These are phyloP conservation scores for Fremontodendron californicum DNA, from an alignment of 345 rosid species.

Conservation along the genomic window DNA sequence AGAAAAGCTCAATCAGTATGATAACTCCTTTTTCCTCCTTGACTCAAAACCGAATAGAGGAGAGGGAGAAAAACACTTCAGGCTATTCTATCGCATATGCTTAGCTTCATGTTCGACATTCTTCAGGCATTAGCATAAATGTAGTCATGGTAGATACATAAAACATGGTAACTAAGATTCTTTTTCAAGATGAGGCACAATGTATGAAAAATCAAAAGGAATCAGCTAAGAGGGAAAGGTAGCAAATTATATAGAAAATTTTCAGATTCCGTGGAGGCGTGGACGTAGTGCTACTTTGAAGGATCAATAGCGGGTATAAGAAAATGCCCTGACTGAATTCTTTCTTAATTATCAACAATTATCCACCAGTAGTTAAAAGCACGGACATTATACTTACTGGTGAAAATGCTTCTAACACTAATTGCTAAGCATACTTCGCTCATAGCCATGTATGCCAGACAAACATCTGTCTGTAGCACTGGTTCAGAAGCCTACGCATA, in stretches of 20 bases:
- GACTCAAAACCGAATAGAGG: background rate
- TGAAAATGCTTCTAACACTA: background rate
- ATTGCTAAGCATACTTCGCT: background rate
- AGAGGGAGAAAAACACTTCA: background rate
- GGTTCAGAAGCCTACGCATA: background rate
- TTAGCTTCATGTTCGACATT: background rate
- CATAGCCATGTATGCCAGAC: background rate
- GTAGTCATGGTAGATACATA: background rate
- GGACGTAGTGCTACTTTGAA: background rate
- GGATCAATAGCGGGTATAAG: background rate
- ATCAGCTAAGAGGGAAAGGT: background rate
- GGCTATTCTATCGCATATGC: background rate
- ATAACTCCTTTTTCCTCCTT: background rate
- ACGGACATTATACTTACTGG: background rate
- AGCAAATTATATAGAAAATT: background rate
- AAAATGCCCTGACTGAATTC: background rate
- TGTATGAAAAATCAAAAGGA: background rate
- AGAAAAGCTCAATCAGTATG: background rate
- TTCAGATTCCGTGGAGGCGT: background rate
- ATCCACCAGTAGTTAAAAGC: background rate
- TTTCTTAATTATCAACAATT: background rate
- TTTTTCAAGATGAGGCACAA: background rate
- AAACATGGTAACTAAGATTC: background rate
- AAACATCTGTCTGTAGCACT: background rate
- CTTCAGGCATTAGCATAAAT: background rate